Base-by-base conservation (phyloP, 164 flowering plant species). In the Cinnamomum micranthum region DNA sequence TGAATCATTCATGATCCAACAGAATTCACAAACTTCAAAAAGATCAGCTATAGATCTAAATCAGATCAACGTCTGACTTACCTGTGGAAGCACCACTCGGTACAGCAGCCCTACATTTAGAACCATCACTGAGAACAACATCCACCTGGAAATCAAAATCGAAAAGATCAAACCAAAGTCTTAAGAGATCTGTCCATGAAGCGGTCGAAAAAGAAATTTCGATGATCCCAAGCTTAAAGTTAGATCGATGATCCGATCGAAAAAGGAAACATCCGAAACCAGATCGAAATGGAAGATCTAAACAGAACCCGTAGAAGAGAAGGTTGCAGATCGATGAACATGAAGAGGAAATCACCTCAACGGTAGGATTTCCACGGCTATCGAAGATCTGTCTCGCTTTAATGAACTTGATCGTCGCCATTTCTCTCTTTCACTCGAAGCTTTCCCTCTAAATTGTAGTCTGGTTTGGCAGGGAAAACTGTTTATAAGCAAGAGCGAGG, bases 31-130 rank as follows among this genome's bases (percentile, higher is more conserved):
- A 24, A 69, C 15, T 41, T 20, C 4, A 12, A 20, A 41, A 23
- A 41, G 27, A 7, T 47, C 59, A 4, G 31, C 2, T 2, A 71
- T 35, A 59, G 65, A 52, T 25, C 50, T 15, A 71, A 71, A 35
- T 7, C 47, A 35, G 47, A 41, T 41, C 10, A 41, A 41, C 47
- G 2, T 7, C 47, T 9, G 6, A 33, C 63, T 68, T 78, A 84
- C 90, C 90, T 65, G 92, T 87, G 2, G 92, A 89, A 24, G 88
- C 90, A 72, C 92, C 92, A 65, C 92, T 89, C 3, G 92, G 92
- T 59, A 89, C 90, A 55, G 92, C 92, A 78, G 90, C 92, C 79
- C 90, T 85, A 6, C 83, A 82, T 6, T 75, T 25, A n/a, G 78
- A 79, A 27, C 90, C 90, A 80, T 87, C 84, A 23, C 75, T 74